Evolutionary conservation across 129 eudicot genomes (phyloP), one percentile per base, ranked within the genome.

Genomic region (Chrysanthemum makinoi): DNA sequence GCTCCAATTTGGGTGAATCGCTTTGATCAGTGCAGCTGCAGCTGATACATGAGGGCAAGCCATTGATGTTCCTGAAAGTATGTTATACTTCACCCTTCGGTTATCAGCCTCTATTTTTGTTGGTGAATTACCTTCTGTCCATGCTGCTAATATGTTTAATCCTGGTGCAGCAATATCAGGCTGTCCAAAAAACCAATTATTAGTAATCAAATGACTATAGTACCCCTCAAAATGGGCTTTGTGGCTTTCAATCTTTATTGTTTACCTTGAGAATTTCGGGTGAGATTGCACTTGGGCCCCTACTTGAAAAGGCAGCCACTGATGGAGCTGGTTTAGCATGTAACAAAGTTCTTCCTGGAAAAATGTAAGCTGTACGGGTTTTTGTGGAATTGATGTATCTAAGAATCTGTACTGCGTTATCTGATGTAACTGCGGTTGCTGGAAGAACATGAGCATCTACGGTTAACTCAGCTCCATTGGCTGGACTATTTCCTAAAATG

Each of bases 391-490:
- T 70, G 59, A 91, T 87, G 75, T 91, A 91, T 5, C 74, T 57
- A n/a, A 85, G 81, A 66, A 91, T 82, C 78, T 83, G 51, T 10
- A 81, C 62, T 0, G 87, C 89, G 26, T 82, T 66, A 14, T 73
- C 75, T 39, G 86, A 91, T 15, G 68, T 64, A 46, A 91, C 88
- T 20, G 89, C 90, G 10, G 91, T 88, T 59, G 97, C 97, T 6
- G 97, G 97, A 80, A 91, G 97, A 80, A 91, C 69, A 76, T 91
- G 97, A 26, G 95, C 76, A 69, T 91, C 97, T 3, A 76, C 88
- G 22, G 81, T 64, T 78, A 91, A 70, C 54, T 87, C 95, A n/a
- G 81, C 86, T 35, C 95, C 97, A 24, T 87, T 83, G 10, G 82
- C 74, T 20, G 79, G 79, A 56, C 86, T 80, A 67, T 91, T 88